Evolutionary conservation across 2,329 filamentous ascomycete species (phyloP).

Genomic region (Penicillium sp.): DNA sequence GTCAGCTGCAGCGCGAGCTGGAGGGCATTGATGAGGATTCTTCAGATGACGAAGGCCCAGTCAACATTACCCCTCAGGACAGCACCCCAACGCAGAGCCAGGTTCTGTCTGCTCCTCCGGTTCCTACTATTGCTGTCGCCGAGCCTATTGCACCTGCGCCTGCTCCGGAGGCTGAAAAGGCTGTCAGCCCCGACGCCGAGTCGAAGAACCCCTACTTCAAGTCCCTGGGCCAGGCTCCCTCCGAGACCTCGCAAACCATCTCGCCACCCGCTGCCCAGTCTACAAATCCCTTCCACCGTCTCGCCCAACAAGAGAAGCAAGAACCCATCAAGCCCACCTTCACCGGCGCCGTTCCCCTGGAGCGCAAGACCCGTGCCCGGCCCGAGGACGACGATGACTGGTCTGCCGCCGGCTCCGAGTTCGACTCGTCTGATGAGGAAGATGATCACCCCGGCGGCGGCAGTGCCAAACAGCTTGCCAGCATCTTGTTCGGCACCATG

Average conservation of each 20-base stretch:
- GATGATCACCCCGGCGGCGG: constrained; percentile 78
- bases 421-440: constrained; percentile 69
- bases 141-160: constrained; percentile 29
- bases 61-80: constrained; percentile 66
- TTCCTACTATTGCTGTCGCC: constrained; percentile 29
- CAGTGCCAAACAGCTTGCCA: constrained; percentile 87
- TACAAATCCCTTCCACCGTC: constrained; percentile 95
- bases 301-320: constrained; percentile 63
- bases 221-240: constrained; percentile 75
- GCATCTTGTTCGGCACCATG: constrained; percentile 96
- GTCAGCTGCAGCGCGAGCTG: constrained; percentile 84
- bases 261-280: constrained; percentile 59
- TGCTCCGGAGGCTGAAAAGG: constrained; percentile 50
- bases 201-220: constrained; percentile 96
- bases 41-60: constrained; percentile 76
- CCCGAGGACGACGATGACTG: constrained; percentile 73
- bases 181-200: constrained; percentile 61
- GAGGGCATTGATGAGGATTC: constrained; percentile 76
- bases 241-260: constrained; percentile 52
- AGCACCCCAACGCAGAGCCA: constrained; percentile 62
- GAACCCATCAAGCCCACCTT: constrained; percentile 53
- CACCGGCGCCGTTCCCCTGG: constrained; percentile 50
- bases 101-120: constrained; percentile 47
- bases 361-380: constrained; percentile 55
- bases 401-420: constrained; percentile 75